phyloP scores from a whole-genome alignment of 208 protist species.

The Leishmania turanica region DNA sequence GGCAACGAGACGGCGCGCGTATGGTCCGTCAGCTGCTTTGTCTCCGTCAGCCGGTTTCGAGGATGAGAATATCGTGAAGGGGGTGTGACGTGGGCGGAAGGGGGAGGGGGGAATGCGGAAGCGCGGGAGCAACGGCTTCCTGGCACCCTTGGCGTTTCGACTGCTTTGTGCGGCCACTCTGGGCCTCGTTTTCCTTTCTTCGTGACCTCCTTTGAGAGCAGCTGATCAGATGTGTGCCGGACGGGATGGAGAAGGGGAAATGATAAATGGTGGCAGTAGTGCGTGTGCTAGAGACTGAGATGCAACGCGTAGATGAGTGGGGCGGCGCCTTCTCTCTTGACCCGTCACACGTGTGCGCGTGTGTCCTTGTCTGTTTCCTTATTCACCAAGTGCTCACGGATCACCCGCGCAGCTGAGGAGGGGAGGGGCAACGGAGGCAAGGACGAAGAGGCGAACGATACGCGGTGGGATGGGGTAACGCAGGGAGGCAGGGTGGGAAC shows the following conservation, averaged over 20 bases:
- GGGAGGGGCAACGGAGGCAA: neutral
- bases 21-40: neutral
- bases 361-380: neutral
- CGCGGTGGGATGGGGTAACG: neutral
- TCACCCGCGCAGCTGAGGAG: neutral
- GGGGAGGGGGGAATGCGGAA: neutral
- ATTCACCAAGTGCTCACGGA: neutral
- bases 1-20: neutral
- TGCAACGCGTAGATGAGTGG: neutral
- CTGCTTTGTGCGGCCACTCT: neutral
- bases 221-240: neutral
- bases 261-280: neutral
- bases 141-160: neutral
- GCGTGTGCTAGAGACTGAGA: neutral
- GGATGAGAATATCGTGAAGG: no score
- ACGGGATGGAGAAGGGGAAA: neutral
- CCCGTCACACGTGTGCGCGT: neutral
- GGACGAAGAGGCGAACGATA: neutral
- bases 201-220: neutral
- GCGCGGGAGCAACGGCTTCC: neutral
- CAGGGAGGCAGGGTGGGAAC: neutral
- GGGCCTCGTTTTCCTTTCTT: neutral
- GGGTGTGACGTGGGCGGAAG: neutral
- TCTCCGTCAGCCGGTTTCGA: neutral
- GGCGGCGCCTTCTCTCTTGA: neutral